phyloP scores from a whole-genome alignment of 2,329 filamentous ascomycete genomes.

The Penicillium italicum region DNA sequence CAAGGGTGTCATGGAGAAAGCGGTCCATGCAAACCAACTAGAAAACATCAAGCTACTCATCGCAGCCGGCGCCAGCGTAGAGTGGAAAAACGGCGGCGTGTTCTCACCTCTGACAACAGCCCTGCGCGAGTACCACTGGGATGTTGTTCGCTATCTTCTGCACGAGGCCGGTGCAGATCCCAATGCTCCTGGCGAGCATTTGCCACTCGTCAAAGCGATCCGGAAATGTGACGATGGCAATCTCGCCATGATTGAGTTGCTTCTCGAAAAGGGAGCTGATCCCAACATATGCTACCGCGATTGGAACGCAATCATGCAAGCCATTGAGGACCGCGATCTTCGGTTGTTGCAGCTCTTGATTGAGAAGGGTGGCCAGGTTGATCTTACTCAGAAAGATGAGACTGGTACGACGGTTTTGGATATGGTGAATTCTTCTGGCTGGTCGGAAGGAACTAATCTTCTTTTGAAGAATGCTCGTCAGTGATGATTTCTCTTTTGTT shows the following conservation, averaged over 20 bases:
- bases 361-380: constrained; percentile 47
- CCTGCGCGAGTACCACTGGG: constrained; percentile 59
- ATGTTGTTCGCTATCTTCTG: constrained; percentile 61
- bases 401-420: constrained; percentile 54
- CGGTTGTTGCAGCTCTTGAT: constrained; percentile 53
- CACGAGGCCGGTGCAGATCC: constrained; percentile 61
- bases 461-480: constrained; percentile 29
- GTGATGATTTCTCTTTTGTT: background rate
- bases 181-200: constrained; percentile 66
- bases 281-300: constrained; percentile 65
- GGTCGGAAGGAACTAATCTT: constrained; percentile 55
- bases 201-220: constrained; percentile 67
- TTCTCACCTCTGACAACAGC: constrained; percentile 67
- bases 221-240: constrained; percentile 56
- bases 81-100: constrained; percentile 69
- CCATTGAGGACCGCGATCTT: constrained; percentile 61
- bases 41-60: constrained; percentile 65
- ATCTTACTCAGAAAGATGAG: constrained; percentile 54
- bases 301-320: constrained; percentile 64
- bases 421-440: constrained; percentile 56
- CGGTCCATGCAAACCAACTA: constrained; percentile 63
- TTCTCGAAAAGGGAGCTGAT: constrained; percentile 62
- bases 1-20: constrained; percentile 65
- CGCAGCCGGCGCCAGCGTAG: constrained; percentile 61
- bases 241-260: constrained; percentile 59